A percentile compares a stretch with the other conserved stretches of the same genome.
Conservation (phyloP, 164 flowering plant genomes). For the Macadamia tetraphylla region DNA sequence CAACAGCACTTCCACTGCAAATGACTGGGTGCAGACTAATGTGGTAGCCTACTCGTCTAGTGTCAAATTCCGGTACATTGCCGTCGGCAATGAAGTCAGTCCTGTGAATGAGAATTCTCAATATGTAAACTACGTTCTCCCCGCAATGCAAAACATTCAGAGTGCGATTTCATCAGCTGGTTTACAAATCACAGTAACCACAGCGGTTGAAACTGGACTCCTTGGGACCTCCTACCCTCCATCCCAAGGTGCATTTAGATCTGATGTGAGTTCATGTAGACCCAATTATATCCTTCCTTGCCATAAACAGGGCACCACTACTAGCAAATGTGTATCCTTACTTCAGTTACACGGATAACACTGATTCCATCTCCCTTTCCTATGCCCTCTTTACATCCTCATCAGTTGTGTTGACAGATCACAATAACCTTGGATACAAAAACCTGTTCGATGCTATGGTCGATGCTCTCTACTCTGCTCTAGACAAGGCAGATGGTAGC, state of each 20-base stretch:
- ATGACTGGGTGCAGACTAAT: conserved; percentile 34
- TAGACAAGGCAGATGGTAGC: conserved; percentile 15
- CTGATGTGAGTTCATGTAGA: background rate
- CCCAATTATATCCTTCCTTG: conserved; percentile 24
- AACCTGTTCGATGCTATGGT: conserved; percentile 32
- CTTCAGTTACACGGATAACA: conserved; percentile 11
- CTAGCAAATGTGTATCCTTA: conserved; percentile 44
- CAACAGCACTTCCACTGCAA: conserved; percentile 22
- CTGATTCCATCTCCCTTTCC: conserved; percentile 4
- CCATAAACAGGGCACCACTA: conserved; percentile 17
- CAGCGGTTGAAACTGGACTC: conserved; percentile 14
- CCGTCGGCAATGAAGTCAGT: conserved; percentile 46
- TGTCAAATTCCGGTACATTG: conserved; percentile 35
- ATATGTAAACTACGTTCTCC: conserved; percentile 26
- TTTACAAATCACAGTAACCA: conserved; percentile 32
- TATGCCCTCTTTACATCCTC: conserved; percentile 34
- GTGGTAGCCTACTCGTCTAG: conserved; percentile 20
- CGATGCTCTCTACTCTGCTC: conserved; percentile 29
- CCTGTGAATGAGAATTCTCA: conserved; percentile 9
- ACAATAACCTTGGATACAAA: conserved; percentile 14
- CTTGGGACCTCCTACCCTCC: conserved; percentile 29
- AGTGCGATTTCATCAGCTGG: conserved; percentile 26
- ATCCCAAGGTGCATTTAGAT: conserved; percentile 18
- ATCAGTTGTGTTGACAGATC: conserved; percentile 8
- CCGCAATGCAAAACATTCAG: conserved; percentile 29